Evolutionary conservation across 129 eudicot species (phyloP).

Genomic region (Heracleum sosnowskyi): DNA sequence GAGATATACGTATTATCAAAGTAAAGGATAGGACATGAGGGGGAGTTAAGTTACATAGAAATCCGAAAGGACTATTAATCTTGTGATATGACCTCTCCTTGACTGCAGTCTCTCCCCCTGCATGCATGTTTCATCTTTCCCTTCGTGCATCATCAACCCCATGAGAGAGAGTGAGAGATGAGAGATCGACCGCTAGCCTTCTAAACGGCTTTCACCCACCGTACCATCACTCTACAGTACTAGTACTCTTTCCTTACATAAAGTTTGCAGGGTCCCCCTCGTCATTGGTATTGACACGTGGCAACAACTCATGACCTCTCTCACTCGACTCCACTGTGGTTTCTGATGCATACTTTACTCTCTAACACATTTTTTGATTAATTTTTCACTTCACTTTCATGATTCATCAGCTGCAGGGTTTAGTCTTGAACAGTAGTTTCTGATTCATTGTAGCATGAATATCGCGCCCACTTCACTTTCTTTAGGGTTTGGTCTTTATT

Average conservation of each 20-base stretch:
- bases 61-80: background rate
- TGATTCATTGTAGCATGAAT: background rate
- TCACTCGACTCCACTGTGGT: background rate
- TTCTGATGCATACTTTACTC: background rate
- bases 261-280: background rate
- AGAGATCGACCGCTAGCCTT: background rate
- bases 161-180: no score
- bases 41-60: background rate
- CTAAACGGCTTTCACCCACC: background rate
- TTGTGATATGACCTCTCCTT: slow-evolving; percentile 1
- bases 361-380: no score
- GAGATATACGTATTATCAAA: background rate
- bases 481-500: background rate
- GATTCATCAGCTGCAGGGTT: background rate
- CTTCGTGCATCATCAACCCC: background rate
- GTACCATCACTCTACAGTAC: background rate
- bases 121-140: background rate
- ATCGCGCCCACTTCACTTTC: background rate
- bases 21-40: background rate
- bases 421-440: background rate
- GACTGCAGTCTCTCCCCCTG: background rate
- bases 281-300: background rate
- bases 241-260: background rate
- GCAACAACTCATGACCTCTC: background rate
- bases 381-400: background rate